Evolutionary conservation across 1,139 yeast species (phyloP).

Genomic region (Lodderomyces beijingensis): DNA sequence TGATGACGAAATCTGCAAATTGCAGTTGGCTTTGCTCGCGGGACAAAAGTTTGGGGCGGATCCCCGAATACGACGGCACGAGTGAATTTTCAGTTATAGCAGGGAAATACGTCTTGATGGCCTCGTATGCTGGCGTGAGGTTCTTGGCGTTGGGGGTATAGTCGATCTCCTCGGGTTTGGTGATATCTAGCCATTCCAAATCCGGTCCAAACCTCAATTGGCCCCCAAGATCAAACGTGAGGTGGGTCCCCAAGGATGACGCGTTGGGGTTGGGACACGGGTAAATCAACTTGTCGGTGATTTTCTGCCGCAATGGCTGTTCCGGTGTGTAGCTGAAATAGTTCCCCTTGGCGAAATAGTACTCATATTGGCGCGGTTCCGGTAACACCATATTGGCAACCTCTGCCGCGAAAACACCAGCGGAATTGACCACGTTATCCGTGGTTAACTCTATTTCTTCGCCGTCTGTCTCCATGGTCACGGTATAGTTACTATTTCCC

Average conservation of each 20-base stretch:
- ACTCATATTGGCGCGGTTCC: constrained; percentile 48
- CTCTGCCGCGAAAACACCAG: constrained; percentile 71
- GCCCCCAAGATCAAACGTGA: constrained; percentile 81
- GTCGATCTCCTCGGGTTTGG: constrained; percentile 35
- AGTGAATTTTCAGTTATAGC: constrained; percentile 47
- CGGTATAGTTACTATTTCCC: constrained; percentile 19
- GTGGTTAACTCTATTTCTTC: constrained; percentile 41
- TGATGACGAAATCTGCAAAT: constrained; percentile 71
- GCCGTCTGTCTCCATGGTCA: constrained; percentile 26
- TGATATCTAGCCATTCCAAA: constrained; percentile 65
- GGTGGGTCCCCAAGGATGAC: constrained; percentile 80
- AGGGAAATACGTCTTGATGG: constrained; percentile 63
- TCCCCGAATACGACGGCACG: constrained; percentile 72
- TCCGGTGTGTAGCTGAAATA: constrained; percentile 58
- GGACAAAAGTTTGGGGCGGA: constrained; percentile 68
- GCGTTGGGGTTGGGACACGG: constrained; percentile 76
- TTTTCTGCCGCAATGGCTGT: constrained; percentile 25
- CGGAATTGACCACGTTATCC: constrained; percentile 65
- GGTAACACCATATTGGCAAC: constrained; percentile 71
- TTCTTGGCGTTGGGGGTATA: constrained; percentile 46
- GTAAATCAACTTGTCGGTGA: constrained; percentile 50
- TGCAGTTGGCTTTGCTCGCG: constrained; percentile 31
- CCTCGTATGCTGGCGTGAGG: constrained; percentile 51
- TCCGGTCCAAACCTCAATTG: constrained; percentile 86
- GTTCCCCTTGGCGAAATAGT: constrained; percentile 79